Base-by-base conservation (phyloP, 2,329 filamentous ascomycete species). In the Diaporthe ampelina region DNA sequence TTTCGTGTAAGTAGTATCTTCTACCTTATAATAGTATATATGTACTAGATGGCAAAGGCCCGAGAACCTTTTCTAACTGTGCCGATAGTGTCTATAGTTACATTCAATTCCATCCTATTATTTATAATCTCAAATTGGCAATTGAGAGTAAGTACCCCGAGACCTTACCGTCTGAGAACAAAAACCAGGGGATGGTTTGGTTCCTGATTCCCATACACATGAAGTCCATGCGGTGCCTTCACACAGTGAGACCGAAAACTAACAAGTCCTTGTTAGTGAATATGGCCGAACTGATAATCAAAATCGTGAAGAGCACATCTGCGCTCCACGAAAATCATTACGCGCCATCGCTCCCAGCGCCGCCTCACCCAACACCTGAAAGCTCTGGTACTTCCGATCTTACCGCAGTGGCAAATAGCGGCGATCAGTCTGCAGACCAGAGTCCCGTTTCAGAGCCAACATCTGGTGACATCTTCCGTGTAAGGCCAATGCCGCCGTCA, bases 221-320 rank as follows among this genome's bases (percentile, higher is more conserved):
- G n/a, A n/a, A n/a, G n/a, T n/a, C n/a, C n/a, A n/a, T n/a, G n/a
- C n/a, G n/a, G n/a, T n/a, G n/a, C n/a, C n/a, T n/a, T n/a, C n/a
- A n/a, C n/a, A n/a, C n/a, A n/a, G n/a, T n/a, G n/a, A n/a, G n/a
- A n/a, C n/a, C n/a, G n/a, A n/a, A n/a, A n/a, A n/a, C 29, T 29
- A 29, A 68, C 15, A 6, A 2, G 9, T 2, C 0, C 24, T 7
- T 4, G 21, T 29, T 8, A 68, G 63, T 88, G 83, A 85, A 84
- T 70, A 86, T 89, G 84, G 86, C 87, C 74, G 85, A 86, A 71
- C 83, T 89, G 26, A 86, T 88, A 74, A 84, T 79, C 26, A 84
- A 84, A 76, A 80, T 84, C 52, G 81, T 82, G 50, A 75, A 70
- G 35, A 72, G 61, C 70, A 52, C 50, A 19, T 63, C 63, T 52